Evolutionary conservation across 192 early-diverging fungal species (phyloP).

Genomic region (Coemansia sp.): DNA sequence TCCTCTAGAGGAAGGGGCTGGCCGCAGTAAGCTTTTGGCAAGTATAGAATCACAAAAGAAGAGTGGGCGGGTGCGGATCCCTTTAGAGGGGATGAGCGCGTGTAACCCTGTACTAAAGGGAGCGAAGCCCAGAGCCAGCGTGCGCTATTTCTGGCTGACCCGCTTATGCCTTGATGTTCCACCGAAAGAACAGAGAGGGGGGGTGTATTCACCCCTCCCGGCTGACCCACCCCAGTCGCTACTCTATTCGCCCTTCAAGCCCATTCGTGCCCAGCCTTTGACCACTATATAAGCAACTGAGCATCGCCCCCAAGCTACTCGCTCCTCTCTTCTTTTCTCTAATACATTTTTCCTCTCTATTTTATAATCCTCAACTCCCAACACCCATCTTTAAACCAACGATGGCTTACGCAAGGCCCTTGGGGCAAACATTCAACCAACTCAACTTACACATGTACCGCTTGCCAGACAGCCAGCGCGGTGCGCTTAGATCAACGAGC

Average conservation of each 20-base stretch:
- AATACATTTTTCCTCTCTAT: background rate
- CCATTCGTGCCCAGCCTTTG: conserved; percentile 1
- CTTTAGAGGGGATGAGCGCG: background rate
- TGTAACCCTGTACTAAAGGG: background rate
- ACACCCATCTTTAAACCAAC: background rate
- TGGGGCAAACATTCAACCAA: conserved; percentile 57
- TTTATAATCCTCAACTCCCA: background rate
- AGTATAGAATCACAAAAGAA: background rate
- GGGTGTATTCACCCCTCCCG: background rate
- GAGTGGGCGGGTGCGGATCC: background rate
- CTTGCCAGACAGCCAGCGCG: conserved; percentile 53
- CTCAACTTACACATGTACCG: conserved; percentile 56
- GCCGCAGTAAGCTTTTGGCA: background rate
- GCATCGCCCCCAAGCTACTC: background rate
- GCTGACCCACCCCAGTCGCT: background rate
- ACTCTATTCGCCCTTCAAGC: background rate
- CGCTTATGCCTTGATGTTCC: conserved; percentile 3
- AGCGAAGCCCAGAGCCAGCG: background rate
- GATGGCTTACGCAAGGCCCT: conserved; percentile 50
- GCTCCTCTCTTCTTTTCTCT: background rate
- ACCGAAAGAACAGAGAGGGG: background rate
- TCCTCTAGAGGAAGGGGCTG: background rate
- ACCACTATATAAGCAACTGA: conserved; percentile 1
- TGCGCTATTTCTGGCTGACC: background rate
- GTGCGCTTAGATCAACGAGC: conserved; percentile 43